Evolutionary conservation across 768 basidiomycete genomes (phyloP).

Genomic region (Lactarius deliciosus): DNA sequence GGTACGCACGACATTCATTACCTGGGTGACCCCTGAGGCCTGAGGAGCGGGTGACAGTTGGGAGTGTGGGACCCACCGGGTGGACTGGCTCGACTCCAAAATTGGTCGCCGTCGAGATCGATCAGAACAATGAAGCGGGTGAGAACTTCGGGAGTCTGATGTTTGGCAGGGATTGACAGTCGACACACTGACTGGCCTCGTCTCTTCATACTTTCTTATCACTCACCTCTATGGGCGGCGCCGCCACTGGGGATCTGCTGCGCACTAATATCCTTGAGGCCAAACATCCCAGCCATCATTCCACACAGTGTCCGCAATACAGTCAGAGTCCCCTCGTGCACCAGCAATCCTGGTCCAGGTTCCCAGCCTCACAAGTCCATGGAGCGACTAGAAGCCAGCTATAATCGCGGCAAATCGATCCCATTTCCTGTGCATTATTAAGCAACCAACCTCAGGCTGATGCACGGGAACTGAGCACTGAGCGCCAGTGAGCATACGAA

Average conservation of each 20-base stretch:
- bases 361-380: too few species aligned
- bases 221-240: neutral
- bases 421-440: too few species aligned
- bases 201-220: neutral
- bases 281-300: neutral
- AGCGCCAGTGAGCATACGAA: conserved; percentile 61
- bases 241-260: neutral
- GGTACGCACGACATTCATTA: too few species aligned
- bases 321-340: too few species aligned
- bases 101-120: conserved; percentile 63
- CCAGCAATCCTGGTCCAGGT: too few species aligned
- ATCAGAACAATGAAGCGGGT: conserved; percentile 41
- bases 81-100: conserved; percentile 66
- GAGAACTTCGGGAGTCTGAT: conserved; percentile 47
- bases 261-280: neutral
- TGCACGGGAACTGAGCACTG: conserved; percentile 73
- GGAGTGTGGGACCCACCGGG: conserved; percentile 64
- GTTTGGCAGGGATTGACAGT: conserved; percentile 43
- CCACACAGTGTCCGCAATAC: too few species aligned
- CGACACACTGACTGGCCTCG: neutral
- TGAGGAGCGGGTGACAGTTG: conserved; percentile 69
- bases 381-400: too few species aligned
- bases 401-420: too few species aligned
- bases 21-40: too few species aligned
- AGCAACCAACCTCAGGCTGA: conserved; percentile 52